Evolutionary conservation across 768 basidiomycete genomes (phyloP).

Genomic region (Lentinula sp.): DNA sequence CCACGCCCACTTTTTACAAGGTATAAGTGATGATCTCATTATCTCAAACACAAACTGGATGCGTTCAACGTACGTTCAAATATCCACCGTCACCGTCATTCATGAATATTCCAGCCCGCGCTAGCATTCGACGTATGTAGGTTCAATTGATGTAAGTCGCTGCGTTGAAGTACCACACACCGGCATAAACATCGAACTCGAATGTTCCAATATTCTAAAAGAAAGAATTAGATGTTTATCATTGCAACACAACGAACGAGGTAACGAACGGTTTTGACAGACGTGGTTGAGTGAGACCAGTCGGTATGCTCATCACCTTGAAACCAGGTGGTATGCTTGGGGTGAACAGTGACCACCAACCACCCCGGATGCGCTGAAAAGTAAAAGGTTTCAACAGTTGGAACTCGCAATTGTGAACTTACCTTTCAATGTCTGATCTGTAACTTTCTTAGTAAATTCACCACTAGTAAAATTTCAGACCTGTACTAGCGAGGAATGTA

Average conservation of each 20-base stretch:
- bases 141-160: background rate
- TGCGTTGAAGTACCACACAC: background rate
- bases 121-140: background rate
- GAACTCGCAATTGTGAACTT: background rate
- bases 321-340: background rate
- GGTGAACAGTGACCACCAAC: background rate
- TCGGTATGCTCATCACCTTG: background rate
- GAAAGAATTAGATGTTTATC: background rate
- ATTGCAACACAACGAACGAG: background rate
- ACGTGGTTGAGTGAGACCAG: background rate
- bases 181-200: background rate
- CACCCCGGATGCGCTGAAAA: background rate
- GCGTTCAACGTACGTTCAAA: background rate
- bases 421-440: background rate
- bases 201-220: background rate
- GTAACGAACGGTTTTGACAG: background rate
- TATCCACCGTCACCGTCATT: background rate
- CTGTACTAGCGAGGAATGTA: background rate
- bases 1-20: background rate
- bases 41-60: too few species aligned
- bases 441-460: background rate
- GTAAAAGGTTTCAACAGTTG: background rate
- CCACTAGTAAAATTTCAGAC: background rate
- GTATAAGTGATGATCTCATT: background rate
- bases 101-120: background rate